phyloP scores from a whole-genome alignment of 2,329 filamentous ascomycete species.

The Diplodia intermedia region DNA sequence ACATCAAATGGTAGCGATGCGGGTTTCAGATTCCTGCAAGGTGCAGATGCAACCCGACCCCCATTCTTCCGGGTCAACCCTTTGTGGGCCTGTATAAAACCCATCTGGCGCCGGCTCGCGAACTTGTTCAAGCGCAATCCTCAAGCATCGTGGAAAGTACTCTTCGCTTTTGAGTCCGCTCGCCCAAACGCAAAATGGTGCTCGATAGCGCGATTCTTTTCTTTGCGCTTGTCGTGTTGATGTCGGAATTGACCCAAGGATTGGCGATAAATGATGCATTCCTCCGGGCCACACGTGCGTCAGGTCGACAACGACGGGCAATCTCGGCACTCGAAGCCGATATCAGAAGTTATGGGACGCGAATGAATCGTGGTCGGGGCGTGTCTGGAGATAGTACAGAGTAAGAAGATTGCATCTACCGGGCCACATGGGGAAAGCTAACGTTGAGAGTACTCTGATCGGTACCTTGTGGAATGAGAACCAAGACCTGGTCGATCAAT shows the following conservation, averaged over 20 bases:
- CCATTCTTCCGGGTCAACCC: background rate
- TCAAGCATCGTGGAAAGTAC: background rate
- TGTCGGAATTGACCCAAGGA: background rate
- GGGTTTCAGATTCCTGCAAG: background rate
- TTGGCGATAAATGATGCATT: background rate
- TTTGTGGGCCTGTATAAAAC: background rate
- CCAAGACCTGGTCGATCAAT: background rate
- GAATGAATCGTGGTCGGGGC: background rate
- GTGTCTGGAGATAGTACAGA: background rate
- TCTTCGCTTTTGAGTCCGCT: background rate
- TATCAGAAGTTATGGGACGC: background rate
- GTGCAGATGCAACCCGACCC: background rate
- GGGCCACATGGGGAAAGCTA: background rate
- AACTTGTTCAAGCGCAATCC: background rate
- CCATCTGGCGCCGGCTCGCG: background rate
- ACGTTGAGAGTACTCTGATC: background rate
- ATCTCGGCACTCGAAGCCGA: background rate
- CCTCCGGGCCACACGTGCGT: background rate
- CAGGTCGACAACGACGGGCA: background rate
- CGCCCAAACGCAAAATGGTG: background rate
- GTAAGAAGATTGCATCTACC: background rate
- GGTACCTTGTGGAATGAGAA: slow-evolving; percentile 6
- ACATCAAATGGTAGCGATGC: no score
- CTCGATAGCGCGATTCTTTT: background rate
- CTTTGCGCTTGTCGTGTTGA: background rate